Percentiles rank a stretch among this genome's conserved stretches.
Evolutionary conservation across 1,139 yeast genomes (phyloP).

Genomic region (Kodamaea derodonti): DNA sequence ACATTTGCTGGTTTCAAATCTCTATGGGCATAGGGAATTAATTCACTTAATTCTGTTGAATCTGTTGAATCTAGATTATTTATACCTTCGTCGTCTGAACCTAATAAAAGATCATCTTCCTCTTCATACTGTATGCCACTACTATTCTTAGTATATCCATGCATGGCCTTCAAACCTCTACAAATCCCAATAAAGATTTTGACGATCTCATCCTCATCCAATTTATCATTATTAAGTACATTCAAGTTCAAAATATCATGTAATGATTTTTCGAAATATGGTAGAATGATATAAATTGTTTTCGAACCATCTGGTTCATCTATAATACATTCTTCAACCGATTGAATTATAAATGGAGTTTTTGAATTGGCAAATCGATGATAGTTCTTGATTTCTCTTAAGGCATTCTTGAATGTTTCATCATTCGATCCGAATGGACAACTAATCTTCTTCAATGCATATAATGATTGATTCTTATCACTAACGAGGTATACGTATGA

Average conservation of each 20-base stretch:
- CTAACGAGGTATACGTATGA: constrained; percentile 81
- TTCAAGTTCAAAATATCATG: constrained; percentile 72
- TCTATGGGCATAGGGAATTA: constrained; percentile 75
- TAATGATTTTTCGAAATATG: constrained; percentile 66
- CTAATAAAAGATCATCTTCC: constrained; percentile 32
- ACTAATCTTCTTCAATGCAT: constrained; percentile 79
- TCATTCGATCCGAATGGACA: constrained; percentile 86
- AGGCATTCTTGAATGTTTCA: constrained; percentile 53
- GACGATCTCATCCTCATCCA: constrained; percentile 62
- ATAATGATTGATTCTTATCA: constrained; percentile 42
- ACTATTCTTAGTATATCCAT: constrained; percentile 47
- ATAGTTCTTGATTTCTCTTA: constrained; percentile 74
- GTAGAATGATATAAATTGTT: constrained; percentile 73
- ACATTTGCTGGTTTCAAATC: constrained; percentile 89
- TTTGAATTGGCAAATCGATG: constrained; percentile 56
- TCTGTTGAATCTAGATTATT: constrained; percentile 7
- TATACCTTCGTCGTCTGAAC: constrained; percentile 16
- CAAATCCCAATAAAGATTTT: constrained; percentile 64
- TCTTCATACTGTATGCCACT: constrained; percentile 17
- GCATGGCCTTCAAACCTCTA: constrained; percentile 74
- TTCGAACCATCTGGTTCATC: constrained; percentile 78
- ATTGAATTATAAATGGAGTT: constrained; percentile 61
- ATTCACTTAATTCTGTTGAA: constrained; percentile 48
- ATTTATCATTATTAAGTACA: constrained; percentile 49
- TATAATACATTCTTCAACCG: constrained; percentile 66